These are phyloP conservation scores for Zygosaccharomyces sapae DNA, from an alignment of 1,139 yeast species.

Conservation along the genomic window DNA sequence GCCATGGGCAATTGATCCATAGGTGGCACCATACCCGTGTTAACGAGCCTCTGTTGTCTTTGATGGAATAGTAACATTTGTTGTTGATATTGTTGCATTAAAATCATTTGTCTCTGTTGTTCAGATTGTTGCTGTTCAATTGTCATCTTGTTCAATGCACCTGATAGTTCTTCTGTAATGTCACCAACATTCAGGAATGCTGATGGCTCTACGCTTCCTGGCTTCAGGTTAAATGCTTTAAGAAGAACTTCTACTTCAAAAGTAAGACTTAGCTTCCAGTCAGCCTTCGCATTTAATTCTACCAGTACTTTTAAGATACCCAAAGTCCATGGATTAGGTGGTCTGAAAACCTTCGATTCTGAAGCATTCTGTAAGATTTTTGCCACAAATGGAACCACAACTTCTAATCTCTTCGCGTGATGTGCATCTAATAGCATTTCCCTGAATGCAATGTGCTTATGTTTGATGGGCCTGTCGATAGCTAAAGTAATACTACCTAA, in stretches of 20 bases:
- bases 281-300: slow-evolving; percentile 78
- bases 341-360: slow-evolving; percentile 65
- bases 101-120: slow-evolving; percentile 36
- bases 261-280: slow-evolving; percentile 77
- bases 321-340: slow-evolving; percentile 91
- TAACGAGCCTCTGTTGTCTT: slow-evolving; percentile 31
- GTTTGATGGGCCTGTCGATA: slow-evolving; percentile 70
- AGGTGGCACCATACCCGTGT: slow-evolving; percentile 20
- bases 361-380: slow-evolving; percentile 74
- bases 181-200: slow-evolving; percentile 54
- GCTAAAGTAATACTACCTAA: slow-evolving; percentile 79
- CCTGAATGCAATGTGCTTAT: slow-evolving; percentile 74
- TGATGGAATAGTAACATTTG: slow-evolving; percentile 34
- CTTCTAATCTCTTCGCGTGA: slow-evolving; percentile 59
- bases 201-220: slow-evolving; percentile 61
- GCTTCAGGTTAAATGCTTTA: slow-evolving; percentile 59
- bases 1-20: slow-evolving; percentile 26
- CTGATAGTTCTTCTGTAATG: slow-evolving; percentile 38
- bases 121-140: slow-evolving; percentile 36
- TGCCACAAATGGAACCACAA: slow-evolving; percentile 85
- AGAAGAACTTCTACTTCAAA: slow-evolving; percentile 93
- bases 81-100: slow-evolving; percentile 38
- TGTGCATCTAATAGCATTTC: slow-evolving; percentile 74
- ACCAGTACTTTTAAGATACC: slow-evolving; percentile 71
- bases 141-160: slow-evolving; percentile 30